A percentile compares a stretch with the other conserved stretches of the same genome.
phyloP scores from a whole-genome alignment of 2,329 filamentous ascomycete species.

The Alternaria alternata region DNA sequence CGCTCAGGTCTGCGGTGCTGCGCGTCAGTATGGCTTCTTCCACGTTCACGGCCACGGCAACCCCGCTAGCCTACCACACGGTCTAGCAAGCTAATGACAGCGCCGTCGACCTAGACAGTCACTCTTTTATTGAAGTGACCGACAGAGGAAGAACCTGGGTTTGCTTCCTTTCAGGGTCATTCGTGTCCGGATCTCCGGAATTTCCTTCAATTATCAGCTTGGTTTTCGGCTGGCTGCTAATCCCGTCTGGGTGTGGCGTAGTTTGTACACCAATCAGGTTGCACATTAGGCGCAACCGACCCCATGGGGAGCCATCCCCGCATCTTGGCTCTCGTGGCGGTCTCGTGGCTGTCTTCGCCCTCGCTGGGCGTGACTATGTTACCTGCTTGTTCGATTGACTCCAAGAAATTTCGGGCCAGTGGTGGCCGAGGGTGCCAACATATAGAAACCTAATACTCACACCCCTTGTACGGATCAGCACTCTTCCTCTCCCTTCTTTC shows the following conservation, averaged over 20 bases:
- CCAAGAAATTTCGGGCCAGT: constrained; percentile 20
- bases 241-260: background rate
- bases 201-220: background rate
- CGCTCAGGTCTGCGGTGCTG: background rate
- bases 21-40: background rate
- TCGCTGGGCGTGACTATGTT: constrained; percentile 17
- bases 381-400: background rate
- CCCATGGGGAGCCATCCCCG: constrained; percentile 25
- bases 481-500: background rate
- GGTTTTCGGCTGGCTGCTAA: background rate
- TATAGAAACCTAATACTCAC: constrained; percentile 17
- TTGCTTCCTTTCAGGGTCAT: background rate
- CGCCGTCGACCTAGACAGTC: background rate
- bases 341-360: constrained; percentile 10
- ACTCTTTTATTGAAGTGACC: background rate
- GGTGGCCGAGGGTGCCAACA: constrained; percentile 13
- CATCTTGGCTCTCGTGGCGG: constrained; percentile 23
- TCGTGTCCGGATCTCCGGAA: constrained; percentile 2
- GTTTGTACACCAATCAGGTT: background rate
- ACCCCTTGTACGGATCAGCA: constrained; percentile 4
- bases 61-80: background rate
- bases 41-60: background rate
- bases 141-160: background rate
- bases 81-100: background rate
- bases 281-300: constrained; percentile 3